A percentile compares a stretch with the other conserved stretches of the same genome.
Conservation (phyloP, 2,329 filamentous ascomycete genomes). For the Ascochyta koolunga region DNA sequence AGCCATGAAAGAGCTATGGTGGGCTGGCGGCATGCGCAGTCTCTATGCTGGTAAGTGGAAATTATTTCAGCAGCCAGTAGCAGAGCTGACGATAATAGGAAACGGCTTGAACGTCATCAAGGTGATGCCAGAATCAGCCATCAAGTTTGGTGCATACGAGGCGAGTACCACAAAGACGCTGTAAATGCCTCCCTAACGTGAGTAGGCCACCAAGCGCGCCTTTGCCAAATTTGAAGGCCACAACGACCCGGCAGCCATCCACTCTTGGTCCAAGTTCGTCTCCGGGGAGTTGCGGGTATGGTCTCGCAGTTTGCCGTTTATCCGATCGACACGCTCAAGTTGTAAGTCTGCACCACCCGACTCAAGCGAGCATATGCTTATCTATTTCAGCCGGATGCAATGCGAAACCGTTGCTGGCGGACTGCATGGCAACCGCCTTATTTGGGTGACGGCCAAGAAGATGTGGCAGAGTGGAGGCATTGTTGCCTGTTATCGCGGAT, state of each 20-base stretch:
- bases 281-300: conserved; percentile 90
- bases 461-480: conserved; percentile 82
- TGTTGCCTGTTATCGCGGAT: conserved; percentile 82
- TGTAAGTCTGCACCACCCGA: conserved; percentile 53
- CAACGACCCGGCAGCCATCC: conserved; percentile 77
- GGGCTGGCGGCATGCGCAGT: conserved; percentile 82
- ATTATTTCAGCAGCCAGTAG: too few relatives aligned
- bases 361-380: neutral
- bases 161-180: conserved; percentile 45
- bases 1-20: conserved; percentile 80
- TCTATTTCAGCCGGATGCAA: conserved; percentile 70
- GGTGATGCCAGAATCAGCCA: conserved; percentile 98
- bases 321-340: conserved; percentile 83
- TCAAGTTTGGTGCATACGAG: conserved; percentile 98
- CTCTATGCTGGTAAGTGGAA: conserved; percentile 81
- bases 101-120: conserved; percentile 97
- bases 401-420: conserved; percentile 91
- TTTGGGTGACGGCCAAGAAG: conserved; percentile 80
- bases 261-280: conserved; percentile 84
- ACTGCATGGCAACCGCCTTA: conserved; percentile 79
- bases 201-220: conserved; percentile 79
- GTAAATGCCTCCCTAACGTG: conserved; percentile 14
- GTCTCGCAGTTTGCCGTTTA: conserved; percentile 97
- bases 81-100: conserved; percentile 58
- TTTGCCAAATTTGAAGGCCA: conserved; percentile 89